Evolutionary conservation across 2,329 filamentous ascomycete genomes (phyloP).

Genomic region (Venturiaceae sp.): DNA sequence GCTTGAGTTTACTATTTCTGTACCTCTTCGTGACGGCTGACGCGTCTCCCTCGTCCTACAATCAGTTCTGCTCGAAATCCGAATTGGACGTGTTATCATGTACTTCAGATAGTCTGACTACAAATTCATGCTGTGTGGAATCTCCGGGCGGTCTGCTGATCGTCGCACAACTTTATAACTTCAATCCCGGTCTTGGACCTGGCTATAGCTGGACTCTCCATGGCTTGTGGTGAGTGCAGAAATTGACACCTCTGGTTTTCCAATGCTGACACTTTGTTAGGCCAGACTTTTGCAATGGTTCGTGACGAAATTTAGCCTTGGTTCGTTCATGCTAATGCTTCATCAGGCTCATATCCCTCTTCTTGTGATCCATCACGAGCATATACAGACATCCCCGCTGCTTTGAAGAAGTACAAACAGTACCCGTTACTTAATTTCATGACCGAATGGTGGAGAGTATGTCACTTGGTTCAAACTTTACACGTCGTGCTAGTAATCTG

Average conservation of each 20-base stretch:
- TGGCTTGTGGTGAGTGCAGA: slow-evolving; percentile 4
- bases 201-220: slow-evolving; percentile 7
- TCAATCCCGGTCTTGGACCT: slow-evolving; percentile 6
- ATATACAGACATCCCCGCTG: slow-evolving; percentile 1
- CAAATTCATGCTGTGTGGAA: slow-evolving; percentile 6
- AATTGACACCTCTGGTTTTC: background rate
- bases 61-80: background rate
- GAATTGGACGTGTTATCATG: slow-evolving; percentile 1
- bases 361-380: slow-evolving; percentile 5
- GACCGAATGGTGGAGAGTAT: slow-evolving; percentile 1
- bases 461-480: background rate
- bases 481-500: background rate
- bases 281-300: slow-evolving; percentile 6
- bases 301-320: too few relatives aligned
- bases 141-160: slow-evolving; percentile 6
- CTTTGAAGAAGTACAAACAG: background rate
- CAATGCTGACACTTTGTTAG: background rate
- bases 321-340: background rate
- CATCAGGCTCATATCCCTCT: slow-evolving; percentile 4
- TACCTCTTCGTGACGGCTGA: background rate
- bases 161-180: slow-evolving; percentile 6
- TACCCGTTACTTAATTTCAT: background rate
- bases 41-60: background rate
- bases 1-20: background rate
- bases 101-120: background rate